Conservation (phyloP, 2,329 filamentous ascomycete species). For the Nothophoma quercina region DNA sequence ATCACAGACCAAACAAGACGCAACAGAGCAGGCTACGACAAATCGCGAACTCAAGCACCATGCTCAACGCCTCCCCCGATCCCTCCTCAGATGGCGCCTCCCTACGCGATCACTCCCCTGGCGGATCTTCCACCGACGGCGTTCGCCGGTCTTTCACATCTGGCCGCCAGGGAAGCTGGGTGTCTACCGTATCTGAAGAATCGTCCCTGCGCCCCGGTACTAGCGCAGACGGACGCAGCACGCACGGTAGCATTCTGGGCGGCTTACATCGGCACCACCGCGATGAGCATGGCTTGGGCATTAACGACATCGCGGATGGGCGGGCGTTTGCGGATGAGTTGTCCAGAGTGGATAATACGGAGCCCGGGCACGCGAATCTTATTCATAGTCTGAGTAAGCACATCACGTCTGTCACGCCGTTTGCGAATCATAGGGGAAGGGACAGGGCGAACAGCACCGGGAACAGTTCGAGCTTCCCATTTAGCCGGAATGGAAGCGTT, state of each 20-base stretch:
- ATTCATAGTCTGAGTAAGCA: constrained; percentile 44
- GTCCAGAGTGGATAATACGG: constrained; percentile 45
- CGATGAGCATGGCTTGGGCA: constrained; percentile 21
- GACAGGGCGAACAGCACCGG: constrained; percentile 23
- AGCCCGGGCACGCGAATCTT: constrained; percentile 45
- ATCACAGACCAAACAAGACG: constrained; percentile 81
- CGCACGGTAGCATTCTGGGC: constrained; percentile 36
- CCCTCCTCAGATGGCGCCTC: constrained; percentile 43
- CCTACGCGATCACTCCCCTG: constrained; percentile 43
- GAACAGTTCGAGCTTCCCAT: constrained; percentile 4
- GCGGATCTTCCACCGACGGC: constrained; percentile 37
- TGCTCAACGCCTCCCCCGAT: constrained; percentile 56
- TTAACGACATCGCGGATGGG: constrained; percentile 37
- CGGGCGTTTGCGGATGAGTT: constrained; percentile 48
- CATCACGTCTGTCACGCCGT: constrained; percentile 42
- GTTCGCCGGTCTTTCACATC: constrained; percentile 42
- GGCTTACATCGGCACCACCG: constrained; percentile 22
- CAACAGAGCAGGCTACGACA: constrained; percentile 83
- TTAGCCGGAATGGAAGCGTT: constrained; percentile 5
- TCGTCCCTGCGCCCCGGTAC: constrained; percentile 30
- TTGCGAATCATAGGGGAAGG: constrained; percentile 28
- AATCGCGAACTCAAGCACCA: constrained; percentile 77
- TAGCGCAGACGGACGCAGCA: constrained; percentile 26
- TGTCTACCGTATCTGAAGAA: constrained; percentile 43
- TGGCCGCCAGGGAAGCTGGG: constrained; percentile 38